phyloP scores from a whole-genome alignment of 257 asterid species.

The Nicotiana otophora region DNA sequence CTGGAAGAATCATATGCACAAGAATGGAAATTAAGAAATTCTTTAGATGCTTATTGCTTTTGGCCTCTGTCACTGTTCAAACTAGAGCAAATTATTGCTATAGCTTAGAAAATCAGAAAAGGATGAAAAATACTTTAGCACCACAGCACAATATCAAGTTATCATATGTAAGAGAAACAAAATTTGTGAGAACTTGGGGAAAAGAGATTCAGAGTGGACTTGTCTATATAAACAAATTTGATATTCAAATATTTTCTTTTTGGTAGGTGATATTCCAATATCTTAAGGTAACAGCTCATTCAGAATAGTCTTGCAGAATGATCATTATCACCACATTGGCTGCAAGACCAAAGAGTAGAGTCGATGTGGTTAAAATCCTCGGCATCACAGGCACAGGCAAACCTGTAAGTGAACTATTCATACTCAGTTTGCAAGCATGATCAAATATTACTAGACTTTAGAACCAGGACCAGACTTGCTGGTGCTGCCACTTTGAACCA shows the following conservation, averaged over 20 bases:
- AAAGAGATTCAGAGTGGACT: not conserved
- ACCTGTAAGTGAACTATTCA: not conserved
- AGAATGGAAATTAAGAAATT: conserved; percentile 13
- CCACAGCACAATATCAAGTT: conserved; percentile 1
- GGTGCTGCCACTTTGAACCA: not conserved
- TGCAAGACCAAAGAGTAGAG: not conserved
- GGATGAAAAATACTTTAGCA: not conserved
- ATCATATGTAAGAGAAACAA: conserved; percentile 1
- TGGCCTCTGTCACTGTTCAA: not conserved
- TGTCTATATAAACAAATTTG: not conserved
- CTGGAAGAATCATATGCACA: conserved; percentile 43
- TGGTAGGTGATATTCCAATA: not conserved
- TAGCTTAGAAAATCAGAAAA: not conserved
- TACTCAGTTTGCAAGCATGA: not conserved
- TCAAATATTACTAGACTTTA: not conserved
- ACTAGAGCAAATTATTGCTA: not conserved
- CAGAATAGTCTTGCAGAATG: not conserved
- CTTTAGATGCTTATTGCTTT: not conserved
- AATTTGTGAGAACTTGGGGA: not conserved
- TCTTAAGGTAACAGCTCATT: conserved; percentile 3
- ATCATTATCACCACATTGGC: not conserved
- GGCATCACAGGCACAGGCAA: not conserved
- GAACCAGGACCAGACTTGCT: conserved; percentile 7
- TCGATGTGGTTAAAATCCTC: not conserved
- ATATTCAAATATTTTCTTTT: not conserved